Percentiles rank a stretch among this genome's conserved stretches.
phyloP scores from a whole-genome alignment of 169 alveolate species.

The Neospora caninum region DNA sequence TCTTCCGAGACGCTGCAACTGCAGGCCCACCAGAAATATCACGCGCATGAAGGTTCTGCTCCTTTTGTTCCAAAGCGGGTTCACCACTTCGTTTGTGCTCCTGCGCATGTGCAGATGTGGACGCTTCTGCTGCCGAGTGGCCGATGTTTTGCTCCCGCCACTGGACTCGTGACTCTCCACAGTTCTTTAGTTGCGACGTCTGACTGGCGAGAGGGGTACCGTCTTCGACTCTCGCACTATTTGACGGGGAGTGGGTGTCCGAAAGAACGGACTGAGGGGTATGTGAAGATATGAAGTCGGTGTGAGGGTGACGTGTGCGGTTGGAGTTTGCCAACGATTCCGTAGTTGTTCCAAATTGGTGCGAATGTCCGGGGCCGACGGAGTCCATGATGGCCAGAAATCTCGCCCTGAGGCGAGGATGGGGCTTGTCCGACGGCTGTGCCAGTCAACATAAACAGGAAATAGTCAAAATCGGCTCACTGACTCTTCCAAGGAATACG shows the following conservation, averaged over 20 bases:
- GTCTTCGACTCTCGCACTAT: background rate
- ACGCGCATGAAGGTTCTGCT: background rate
- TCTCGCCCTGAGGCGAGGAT: slow-evolving; percentile 58
- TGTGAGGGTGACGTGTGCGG: slow-evolving; percentile 43
- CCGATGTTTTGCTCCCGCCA: background rate
- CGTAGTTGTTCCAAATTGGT: background rate
- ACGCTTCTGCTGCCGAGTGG: background rate
- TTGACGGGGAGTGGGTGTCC: background rate
- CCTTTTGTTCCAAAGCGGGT: background rate
- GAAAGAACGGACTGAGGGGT: slow-evolving; percentile 59
- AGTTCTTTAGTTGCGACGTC: background rate
- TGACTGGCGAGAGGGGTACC: background rate
- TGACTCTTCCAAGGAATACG: too few species aligned
- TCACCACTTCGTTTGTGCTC: background rate
- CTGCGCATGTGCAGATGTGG: background rate
- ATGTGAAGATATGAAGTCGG: slow-evolving; percentile 62
- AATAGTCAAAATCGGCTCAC: too few species aligned
- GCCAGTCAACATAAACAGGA: background rate
- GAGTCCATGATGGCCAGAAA: slow-evolving; percentile 55
- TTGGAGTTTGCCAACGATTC: background rate
- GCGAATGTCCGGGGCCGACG: slow-evolving; percentile 30
- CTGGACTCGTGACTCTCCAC: background rate
- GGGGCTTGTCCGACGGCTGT: slow-evolving; percentile 62
- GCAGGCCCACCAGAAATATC: background rate
- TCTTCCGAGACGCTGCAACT: background rate